phyloP scores from a whole-genome alignment of 768 basidiomycete genomes.

The Clitopilus hobsonii region DNA sequence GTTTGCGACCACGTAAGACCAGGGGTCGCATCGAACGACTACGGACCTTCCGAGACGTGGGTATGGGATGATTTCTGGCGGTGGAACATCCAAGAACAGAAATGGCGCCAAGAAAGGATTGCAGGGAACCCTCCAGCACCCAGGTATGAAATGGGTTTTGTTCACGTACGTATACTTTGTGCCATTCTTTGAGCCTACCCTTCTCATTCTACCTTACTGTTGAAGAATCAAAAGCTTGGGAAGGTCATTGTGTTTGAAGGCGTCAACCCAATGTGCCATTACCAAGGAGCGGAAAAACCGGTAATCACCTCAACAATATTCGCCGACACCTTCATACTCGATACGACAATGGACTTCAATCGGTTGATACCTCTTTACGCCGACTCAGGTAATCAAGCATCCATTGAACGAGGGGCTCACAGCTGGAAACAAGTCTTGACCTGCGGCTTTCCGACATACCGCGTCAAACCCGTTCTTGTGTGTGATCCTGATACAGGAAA shows the following conservation, averaged over 20 bases:
- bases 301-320: background rate
- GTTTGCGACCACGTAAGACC: constrained; percentile 26
- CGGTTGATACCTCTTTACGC: background rate
- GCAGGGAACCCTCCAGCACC: constrained; percentile 28
- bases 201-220: too few relatives aligned
- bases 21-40: constrained; percentile 13
- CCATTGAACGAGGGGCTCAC: constrained; percentile 14
- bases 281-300: constrained; percentile 26
- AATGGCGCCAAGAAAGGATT: constrained; percentile 28
- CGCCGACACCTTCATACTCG: constrained; percentile 28
- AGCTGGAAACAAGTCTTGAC: constrained; percentile 29
- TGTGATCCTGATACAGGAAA: constrained; percentile 28
- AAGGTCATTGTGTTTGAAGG: constrained; percentile 33
- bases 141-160: constrained; percentile 26
- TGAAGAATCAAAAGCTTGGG: constrained; percentile 27
- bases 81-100: constrained; percentile 22
- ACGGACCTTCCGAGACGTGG: constrained; percentile 15
- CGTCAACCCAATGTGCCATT: constrained; percentile 20
- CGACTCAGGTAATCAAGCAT: background rate
- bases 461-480: constrained; percentile 24
- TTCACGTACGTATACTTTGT: constrained; percentile 16
- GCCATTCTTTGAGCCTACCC: background rate
- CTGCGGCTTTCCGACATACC: constrained; percentile 34
- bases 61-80: constrained; percentile 32
- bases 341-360: background rate